phyloP scores from a whole-genome alignment of 2,329 filamentous ascomycete species.

The Diaporthe citriasiana region DNA sequence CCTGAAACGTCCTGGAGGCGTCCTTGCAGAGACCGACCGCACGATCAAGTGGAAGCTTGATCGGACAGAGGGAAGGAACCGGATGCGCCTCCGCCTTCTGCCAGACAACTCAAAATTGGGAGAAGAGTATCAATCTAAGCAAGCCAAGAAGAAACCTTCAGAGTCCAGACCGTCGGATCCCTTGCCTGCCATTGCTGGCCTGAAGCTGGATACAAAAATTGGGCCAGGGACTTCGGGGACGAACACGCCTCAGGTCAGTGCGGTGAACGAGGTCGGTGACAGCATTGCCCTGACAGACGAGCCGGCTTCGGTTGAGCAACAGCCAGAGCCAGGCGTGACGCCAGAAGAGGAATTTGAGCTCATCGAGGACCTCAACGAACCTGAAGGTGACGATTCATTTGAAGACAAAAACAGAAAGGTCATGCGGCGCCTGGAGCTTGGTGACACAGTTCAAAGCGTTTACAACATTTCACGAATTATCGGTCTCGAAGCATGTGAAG shows the following conservation, averaged over 20 bases:
- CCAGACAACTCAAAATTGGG: conserved; percentile 79
- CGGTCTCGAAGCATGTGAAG: conserved; percentile 93
- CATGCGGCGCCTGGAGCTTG: conserved; percentile 91
- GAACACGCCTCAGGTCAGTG: conserved; percentile 31
- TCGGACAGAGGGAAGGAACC: conserved; percentile 93
- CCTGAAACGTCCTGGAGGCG: conserved; percentile 82
- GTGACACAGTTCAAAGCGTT: conserved; percentile 92
- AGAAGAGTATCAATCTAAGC: conserved; percentile 87
- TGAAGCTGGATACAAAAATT: conserved; percentile 48
- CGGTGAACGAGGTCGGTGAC: conserved; percentile 39
- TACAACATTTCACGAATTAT: conserved; percentile 97
- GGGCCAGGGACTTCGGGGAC: conserved; percentile 42
- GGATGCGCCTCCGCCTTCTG: conserved; percentile 90
- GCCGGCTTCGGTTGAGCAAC: conserved; percentile 48
- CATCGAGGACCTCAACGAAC: conserved; percentile 91
- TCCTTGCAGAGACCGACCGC: conserved; percentile 75
- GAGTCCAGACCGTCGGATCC: conserved; percentile 43
- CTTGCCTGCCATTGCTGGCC: conserved; percentile 42
- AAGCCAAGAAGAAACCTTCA: conserved; percentile 45
- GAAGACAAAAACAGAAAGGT: conserved; percentile 99
- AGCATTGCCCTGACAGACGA: conserved; percentile 42
- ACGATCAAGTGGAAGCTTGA: conserved; percentile 90
- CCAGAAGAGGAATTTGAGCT: conserved; percentile 96
- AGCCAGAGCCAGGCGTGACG: conserved; percentile 51
- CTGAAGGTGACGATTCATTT: conserved; percentile 81